Base-by-base conservation (phyloP, 1,284 basidiomycete species). In the Porodaedalea pini region DNA sequence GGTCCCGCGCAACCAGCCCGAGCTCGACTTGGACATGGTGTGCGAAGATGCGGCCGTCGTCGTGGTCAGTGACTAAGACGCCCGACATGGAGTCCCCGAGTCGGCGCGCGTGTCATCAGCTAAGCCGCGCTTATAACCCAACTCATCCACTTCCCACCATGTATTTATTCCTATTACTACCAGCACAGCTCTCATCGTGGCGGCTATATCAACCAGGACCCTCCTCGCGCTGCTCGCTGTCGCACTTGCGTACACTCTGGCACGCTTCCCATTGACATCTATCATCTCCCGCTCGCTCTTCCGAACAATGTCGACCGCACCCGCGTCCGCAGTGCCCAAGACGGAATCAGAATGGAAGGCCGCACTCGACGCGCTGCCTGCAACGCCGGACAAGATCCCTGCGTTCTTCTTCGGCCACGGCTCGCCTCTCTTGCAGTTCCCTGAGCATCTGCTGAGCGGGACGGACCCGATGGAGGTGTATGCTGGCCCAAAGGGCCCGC, bases 371-470 rank as follows among this genome's bases (percentile, higher is more conserved):
- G 72, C 75, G 0, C 75, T 91, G 0, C 87, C 88, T 1, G 66
- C 76, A 3, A 80, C 81, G 0, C 81, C 82, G 1, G 71, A 79
- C 11, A 79, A 78, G 52, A 86, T 90, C 29, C 88, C 88, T 1
- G 74, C 81, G 0, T 86, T 91, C 74, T 90, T 87, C 77, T 88
- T 90, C 63, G 84, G 78, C 1, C 88, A 89, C 70, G 86, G 87
- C 4, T 82, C 82, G 41, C 84, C 83, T 1, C 68, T 79, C 65
- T 71, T 85, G 32, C 77, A 73, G 3, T 75, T 75, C 60, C 70
- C 77, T 0, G 67, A 70, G 11, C 54, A 47, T 50, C 57, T 52
- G 36, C 54, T 23, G 40, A 61, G 63, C 48, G 25, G 58, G 53
- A 37, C 27, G 31, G 70, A 66, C 15, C 61, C 66, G 1, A 62